Conservation (phyloP, 148 eudicot species). For the Euryodendron excelsum region DNA sequence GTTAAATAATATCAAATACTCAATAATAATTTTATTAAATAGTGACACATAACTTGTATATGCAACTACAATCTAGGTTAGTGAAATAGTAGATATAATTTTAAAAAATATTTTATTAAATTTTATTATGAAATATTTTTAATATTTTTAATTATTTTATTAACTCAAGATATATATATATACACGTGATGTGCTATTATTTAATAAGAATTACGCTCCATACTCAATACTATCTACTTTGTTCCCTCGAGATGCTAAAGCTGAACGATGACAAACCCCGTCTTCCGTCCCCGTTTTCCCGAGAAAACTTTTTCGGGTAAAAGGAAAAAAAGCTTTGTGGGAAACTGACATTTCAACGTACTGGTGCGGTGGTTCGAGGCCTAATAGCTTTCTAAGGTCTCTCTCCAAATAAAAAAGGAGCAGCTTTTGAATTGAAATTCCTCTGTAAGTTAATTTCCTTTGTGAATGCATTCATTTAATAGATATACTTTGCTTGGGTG, state of each 20-base stretch:
- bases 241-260: background rate
- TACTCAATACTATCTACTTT: too few species aligned
- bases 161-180: too few species aligned
- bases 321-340: background rate
- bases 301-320: background rate
- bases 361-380: background rate
- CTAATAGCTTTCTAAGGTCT: background rate
- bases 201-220: too few species aligned
- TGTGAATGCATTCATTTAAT: background rate
- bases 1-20: too few species aligned
- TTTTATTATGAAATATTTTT: too few species aligned
- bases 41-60: too few species aligned
- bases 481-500: background rate
- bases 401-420: background rate
- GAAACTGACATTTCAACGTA: background rate
- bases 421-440: background rate
- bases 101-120: too few species aligned
- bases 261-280: background rate
- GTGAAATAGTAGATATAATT: too few species aligned
- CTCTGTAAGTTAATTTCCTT: background rate
- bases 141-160: too few species aligned
- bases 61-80: too few species aligned
- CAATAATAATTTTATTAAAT: too few species aligned
- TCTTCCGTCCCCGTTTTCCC: background rate
- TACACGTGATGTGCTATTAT: too few species aligned